Conservation (phyloP, 2,329 filamentous ascomycete genomes). For the Hypoxylon sp. region DNA sequence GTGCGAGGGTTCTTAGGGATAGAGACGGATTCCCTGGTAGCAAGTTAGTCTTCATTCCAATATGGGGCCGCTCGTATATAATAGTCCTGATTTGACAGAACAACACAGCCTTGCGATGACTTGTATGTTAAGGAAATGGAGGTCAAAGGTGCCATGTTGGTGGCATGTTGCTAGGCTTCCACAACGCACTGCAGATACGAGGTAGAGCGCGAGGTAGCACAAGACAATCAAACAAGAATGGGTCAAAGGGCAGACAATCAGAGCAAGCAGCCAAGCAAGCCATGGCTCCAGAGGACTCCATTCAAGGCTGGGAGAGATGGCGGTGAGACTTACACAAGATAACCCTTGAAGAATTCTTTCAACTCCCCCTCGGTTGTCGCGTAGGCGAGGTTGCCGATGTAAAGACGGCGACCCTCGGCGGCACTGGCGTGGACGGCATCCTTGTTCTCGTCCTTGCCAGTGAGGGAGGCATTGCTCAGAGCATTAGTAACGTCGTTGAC, state of each 20-base stretch:
- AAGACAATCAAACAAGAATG: constrained; percentile 14
- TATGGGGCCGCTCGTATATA: not conserved
- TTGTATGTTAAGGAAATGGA: not conserved
- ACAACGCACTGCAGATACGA: too few relatives aligned
- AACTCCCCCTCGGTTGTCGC: constrained; percentile 99
- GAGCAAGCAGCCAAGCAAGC: too few relatives aligned
- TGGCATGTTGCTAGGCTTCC: not conserved
- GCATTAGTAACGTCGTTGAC: constrained; percentile 80
- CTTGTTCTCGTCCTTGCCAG: constrained; percentile 65
- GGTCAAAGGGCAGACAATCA: constrained; percentile 11
- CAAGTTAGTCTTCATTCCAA: constrained; percentile 26
- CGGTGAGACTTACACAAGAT: constrained; percentile 85
- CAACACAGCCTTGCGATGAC: not conserved
- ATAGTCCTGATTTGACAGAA: not conserved
- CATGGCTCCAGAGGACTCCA: constrained; percentile 1
- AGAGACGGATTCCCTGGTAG: constrained; percentile 88
- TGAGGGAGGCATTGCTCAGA: constrained; percentile 77
- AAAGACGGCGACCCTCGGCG: constrained; percentile 97
- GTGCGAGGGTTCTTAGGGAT: constrained; percentile 99
- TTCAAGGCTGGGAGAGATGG: not conserved
- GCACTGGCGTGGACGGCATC: constrained; percentile 96
- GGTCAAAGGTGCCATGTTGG: not conserved
- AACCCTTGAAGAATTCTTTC: constrained; percentile 99
- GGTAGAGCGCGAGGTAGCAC: constrained; percentile 18
- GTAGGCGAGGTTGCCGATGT: constrained; percentile 99